phyloP scores from a whole-genome alignment of 83 land plant species.

The Larix sibirica region DNA sequence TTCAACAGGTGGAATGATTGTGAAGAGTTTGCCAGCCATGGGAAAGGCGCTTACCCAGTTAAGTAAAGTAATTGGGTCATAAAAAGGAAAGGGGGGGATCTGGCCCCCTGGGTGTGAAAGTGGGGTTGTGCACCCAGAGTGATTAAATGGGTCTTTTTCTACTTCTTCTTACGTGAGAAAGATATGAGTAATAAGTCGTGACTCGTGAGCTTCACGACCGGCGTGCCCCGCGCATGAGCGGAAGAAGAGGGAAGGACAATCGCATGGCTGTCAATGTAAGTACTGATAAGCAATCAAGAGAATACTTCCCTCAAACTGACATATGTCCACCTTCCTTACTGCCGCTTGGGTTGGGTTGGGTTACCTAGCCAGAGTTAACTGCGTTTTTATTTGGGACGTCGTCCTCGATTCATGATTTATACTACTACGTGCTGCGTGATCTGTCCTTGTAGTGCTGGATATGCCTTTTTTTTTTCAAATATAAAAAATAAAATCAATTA shows the following conservation, averaged over 20 bases:
- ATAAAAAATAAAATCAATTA: background rate
- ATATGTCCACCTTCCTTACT: background rate
- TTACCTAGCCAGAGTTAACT: background rate
- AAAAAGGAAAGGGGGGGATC: background rate
- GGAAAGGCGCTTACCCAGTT: background rate
- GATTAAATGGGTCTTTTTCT: no score
- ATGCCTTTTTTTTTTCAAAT: background rate
- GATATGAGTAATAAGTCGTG: background rate
- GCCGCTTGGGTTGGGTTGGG: background rate
- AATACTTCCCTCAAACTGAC: background rate
- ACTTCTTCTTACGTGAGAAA: background rate
- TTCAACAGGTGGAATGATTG: background rate
- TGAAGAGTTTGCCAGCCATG: background rate
- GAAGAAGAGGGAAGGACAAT: background rate
- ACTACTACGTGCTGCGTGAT: slow-evolving; percentile 9
- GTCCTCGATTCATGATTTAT: background rate
- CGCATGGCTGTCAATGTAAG: slow-evolving; percentile 4
- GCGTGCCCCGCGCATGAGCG: slow-evolving; percentile 13
- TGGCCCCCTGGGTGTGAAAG: background rate
- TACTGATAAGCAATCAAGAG: background rate
- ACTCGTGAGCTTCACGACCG: slow-evolving; percentile 9
- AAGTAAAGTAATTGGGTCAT: background rate
- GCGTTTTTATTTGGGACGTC: background rate
- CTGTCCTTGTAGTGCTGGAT: slow-evolving; percentile 3
- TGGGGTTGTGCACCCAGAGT: background rate